A percentile compares a stretch with the other conserved stretches of the same genome.
Conservation (phyloP, 164 flowering plant species). For the Tinospora cordifolia region DNA sequence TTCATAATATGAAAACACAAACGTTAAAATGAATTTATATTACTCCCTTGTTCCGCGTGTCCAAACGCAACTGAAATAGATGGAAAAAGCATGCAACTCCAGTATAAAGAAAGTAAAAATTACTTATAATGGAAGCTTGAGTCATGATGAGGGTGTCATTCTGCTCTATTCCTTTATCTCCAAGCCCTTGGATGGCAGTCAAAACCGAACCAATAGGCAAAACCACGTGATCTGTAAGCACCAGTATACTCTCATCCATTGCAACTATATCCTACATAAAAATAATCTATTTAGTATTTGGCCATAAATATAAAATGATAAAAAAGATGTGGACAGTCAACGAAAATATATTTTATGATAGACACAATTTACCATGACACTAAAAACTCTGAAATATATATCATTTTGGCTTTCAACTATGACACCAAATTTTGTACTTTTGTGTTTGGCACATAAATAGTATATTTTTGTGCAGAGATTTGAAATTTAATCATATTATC, state of each 20-base stretch:
- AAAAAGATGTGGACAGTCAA: too few relatives aligned
- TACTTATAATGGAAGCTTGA: constrained; percentile 51
- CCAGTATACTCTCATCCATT: constrained; percentile 30
- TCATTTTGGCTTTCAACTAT: too few relatives aligned
- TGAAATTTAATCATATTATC: too few relatives aligned
- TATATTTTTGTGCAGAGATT: too few relatives aligned
- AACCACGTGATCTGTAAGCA: constrained; percentile 40
- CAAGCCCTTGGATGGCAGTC: constrained; percentile 28
- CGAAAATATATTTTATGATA: too few relatives aligned
- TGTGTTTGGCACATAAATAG: too few relatives aligned
- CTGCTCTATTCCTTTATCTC: constrained; percentile 26
- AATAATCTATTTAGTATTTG: too few relatives aligned
- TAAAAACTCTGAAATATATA: too few relatives aligned
- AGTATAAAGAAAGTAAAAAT: not conserved
- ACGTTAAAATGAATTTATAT: too few relatives aligned
- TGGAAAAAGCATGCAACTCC: not conserved
- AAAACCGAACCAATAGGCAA: constrained; percentile 32
- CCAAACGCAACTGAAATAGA: not conserved
- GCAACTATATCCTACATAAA: constrained; percentile 29
- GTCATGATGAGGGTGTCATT: constrained; percentile 51
- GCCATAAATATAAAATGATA: too few relatives aligned
- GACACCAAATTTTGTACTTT: too few relatives aligned
- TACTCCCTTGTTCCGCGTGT: not conserved
- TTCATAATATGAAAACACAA: not conserved
- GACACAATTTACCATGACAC: too few relatives aligned